These are phyloP conservation scores for Didymella pinodella DNA, from an alignment of 2,329 filamentous ascomycete genomes.

Conservation along the genomic window DNA sequence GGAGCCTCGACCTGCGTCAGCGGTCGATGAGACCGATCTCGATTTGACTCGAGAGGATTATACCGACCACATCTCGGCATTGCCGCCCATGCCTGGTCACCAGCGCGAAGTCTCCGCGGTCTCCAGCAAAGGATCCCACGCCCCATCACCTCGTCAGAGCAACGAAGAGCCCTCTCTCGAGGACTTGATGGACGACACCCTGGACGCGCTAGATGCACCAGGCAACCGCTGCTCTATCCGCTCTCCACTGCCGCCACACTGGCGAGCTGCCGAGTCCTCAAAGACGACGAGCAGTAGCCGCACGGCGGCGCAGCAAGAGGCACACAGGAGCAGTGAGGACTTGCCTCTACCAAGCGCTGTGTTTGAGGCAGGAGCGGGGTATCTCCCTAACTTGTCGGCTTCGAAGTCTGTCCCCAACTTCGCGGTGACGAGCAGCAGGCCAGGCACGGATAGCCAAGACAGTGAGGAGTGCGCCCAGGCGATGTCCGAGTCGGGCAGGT, in stretches of 20 bases:
- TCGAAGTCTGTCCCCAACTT: neutral
- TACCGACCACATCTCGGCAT: neutral
- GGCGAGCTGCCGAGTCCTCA: neutral
- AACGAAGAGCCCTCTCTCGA: neutral
- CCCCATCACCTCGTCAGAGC: neutral
- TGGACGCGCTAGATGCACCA: neutral
- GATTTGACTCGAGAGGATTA: neutral
- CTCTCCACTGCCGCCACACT: neutral
- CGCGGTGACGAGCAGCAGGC: neutral
- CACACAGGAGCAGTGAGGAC: neutral
- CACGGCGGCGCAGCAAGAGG: neutral
- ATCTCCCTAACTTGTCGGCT: neutral
- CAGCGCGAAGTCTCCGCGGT: neutral
- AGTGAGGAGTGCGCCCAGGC: neutral
- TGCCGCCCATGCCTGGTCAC: neutral
- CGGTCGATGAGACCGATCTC: neutral
- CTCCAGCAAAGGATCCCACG: neutral
- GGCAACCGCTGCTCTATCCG: conserved; percentile 3
- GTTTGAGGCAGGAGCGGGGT: no score
- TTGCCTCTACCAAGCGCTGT: neutral
- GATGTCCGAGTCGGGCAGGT: neutral
- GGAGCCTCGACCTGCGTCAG: neutral
- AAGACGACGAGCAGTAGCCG: neutral
- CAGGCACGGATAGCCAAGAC: neutral
- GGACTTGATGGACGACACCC: neutral